Evolutionary conservation across 768 basidiomycete species (phyloP).

Genomic region (Boletus sp.): DNA sequence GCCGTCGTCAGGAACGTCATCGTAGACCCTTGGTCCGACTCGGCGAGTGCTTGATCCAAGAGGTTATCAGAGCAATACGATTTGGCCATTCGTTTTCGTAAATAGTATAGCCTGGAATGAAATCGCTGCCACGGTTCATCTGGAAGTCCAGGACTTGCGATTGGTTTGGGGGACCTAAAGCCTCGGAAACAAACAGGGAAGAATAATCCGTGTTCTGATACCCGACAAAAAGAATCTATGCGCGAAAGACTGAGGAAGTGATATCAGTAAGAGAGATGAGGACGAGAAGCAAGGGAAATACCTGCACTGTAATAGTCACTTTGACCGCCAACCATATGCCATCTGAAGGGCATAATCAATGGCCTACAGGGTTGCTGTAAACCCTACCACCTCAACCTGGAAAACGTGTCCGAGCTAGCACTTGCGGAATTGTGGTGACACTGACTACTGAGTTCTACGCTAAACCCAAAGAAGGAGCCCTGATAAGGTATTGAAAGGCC

Average conservation of each 20-base stretch:
- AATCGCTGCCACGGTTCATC: slow-evolving; percentile 47
- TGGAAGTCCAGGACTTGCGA: slow-evolving; percentile 66
- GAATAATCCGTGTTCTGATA: slow-evolving; percentile 43
- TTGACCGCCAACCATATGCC: slow-evolving; percentile 58
- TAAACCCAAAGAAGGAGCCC: slow-evolving; percentile 72
- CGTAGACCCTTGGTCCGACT: slow-evolving; percentile 32
- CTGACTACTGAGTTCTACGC: slow-evolving; percentile 75
- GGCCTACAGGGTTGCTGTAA: slow-evolving; percentile 50
- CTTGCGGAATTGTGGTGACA: slow-evolving; percentile 45
- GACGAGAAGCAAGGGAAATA: slow-evolving; percentile 2
- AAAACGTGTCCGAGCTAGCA: slow-evolving; percentile 26
- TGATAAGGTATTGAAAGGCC: slow-evolving; percentile 41
- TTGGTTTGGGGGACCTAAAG: slow-evolving; percentile 59
- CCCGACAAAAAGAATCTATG: slow-evolving; percentile 18
- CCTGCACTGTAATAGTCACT: slow-evolving; percentile 62
- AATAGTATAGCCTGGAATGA: slow-evolving; percentile 59
- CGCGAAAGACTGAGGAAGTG: slow-evolving; percentile 35
- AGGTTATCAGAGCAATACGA: slow-evolving; percentile 68
- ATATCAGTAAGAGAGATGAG: not conserved
- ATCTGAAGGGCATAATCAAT: slow-evolving; percentile 52
- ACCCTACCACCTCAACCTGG: slow-evolving; percentile 54
- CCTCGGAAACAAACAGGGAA: slow-evolving; percentile 65
- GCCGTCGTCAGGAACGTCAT: slow-evolving; percentile 57
- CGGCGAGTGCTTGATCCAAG: slow-evolving; percentile 37
- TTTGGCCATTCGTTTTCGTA: slow-evolving; percentile 66